Conservation (phyloP, 2,329 filamentous ascomycete species). For the Fusarium multiceps region DNA sequence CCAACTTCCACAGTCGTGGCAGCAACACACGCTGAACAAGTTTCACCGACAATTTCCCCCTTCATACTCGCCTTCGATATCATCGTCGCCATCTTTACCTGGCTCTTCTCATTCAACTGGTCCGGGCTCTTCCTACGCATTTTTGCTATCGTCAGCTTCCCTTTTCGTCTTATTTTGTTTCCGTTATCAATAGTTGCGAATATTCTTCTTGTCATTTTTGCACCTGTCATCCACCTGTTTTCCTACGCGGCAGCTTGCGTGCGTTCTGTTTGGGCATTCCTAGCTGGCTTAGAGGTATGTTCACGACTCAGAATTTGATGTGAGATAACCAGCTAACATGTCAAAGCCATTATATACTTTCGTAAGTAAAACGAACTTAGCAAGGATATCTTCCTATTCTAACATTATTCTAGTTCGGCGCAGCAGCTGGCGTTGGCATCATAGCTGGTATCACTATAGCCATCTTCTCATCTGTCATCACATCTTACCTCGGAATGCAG, state of each 20-base stretch:
- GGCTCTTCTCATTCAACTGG: constrained; percentile 48
- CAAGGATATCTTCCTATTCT: too few relatives aligned
- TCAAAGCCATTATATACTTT: constrained; percentile 57
- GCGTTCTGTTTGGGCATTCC: constrained; percentile 43
- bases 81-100: constrained; percentile 43
- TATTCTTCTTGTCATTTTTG: constrained; percentile 49
- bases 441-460: constrained; percentile 70
- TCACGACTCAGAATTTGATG: neutral
- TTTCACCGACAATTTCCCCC: constrained; percentile 28
- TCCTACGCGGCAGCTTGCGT: constrained; percentile 44
- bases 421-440: constrained; percentile 75
- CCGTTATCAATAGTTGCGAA: constrained; percentile 47
- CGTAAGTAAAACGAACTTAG: too few relatives aligned
- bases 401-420: constrained; percentile 61
- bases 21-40: constrained; percentile 16
- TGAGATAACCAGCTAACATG: constrained; percentile 5
- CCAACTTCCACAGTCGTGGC: constrained; percentile 29
- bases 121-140: constrained; percentile 40
- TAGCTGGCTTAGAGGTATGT: constrained; percentile 53
- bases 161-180: constrained; percentile 48
- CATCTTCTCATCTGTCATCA: constrained; percentile 65
- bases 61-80: constrained; percentile 43
- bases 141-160: constrained; percentile 44
- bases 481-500: constrained; percentile 61
- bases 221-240: constrained; percentile 52